A percentile compares a stretch with the other conserved stretches of the same genome.
Conservation (phyloP, 2,329 filamentous ascomycete genomes). For the Orbilia javanica region DNA sequence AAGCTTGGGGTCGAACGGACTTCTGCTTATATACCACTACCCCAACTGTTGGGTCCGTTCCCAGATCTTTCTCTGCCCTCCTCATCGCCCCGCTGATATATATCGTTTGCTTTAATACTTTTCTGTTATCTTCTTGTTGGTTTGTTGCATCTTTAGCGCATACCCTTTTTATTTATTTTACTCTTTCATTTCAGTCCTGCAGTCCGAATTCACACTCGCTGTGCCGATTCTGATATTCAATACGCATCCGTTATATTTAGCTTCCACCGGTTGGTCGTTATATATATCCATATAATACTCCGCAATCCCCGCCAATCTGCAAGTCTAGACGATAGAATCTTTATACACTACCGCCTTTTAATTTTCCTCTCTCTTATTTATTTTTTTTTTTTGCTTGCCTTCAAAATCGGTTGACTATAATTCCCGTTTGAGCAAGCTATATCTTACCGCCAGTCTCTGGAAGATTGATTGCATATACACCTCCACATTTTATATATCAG, state of each 20-base stretch:
- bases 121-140: conserved; percentile 30
- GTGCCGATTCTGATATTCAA: not conserved
- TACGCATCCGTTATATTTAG: not conserved
- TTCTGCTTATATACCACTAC: conserved; percentile 47
- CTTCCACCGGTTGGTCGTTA: conserved; percentile 20
- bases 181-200: not conserved
- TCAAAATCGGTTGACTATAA: conserved; percentile 34
- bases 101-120: conserved; percentile 20
- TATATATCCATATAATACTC: not conserved
- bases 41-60: conserved; percentile 37
- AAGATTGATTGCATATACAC: conserved; percentile 18
- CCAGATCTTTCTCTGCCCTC: conserved; percentile 13
- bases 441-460: conserved; percentile 38
- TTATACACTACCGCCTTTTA: not conserved
- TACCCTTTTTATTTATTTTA: conserved; percentile 21
- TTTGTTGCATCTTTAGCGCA: conserved; percentile 45
- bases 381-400: conserved; percentile 17
- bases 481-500: conserved; percentile 12
- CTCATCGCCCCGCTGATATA: conserved; percentile 42
- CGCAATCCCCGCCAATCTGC: not conserved
- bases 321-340: conserved; percentile 5
- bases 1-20: not conserved
- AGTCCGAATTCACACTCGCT: not conserved
- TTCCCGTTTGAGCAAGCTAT: conserved; percentile 29
- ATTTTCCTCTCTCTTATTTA: not conserved